Percentiles rank a stretch among this genome's conserved stretches.
Conservation (phyloP, 441 rosid genomes). For the Populus tomentosa region DNA sequence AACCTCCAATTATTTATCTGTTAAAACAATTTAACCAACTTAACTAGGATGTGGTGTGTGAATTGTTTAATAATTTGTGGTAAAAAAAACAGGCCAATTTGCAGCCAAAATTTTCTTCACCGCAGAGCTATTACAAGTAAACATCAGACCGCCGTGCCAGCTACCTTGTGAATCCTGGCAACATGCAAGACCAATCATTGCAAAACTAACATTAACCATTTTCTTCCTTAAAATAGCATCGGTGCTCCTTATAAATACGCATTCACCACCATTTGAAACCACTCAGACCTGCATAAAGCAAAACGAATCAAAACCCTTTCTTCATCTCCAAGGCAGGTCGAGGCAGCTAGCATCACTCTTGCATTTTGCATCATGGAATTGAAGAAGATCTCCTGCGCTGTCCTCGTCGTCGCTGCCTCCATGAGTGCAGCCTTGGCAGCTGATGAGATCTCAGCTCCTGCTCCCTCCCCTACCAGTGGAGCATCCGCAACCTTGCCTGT, state of each 20-base stretch:
- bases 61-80: background rate
- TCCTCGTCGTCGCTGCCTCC: conserved; percentile 48
- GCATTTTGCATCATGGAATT: conserved; percentile 38
- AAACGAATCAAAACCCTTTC: conserved; percentile 1
- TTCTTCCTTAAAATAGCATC: background rate
- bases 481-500: conserved; percentile 40
- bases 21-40: too few relatives aligned
- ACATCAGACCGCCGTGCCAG: background rate
- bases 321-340: conserved; percentile 20
- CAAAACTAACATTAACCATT: background rate
- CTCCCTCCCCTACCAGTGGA: conserved; percentile 35
- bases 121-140: background rate
- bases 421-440: conserved; percentile 43
- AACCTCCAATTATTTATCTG: too few relatives aligned
- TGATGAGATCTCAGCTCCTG: conserved; percentile 18
- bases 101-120: background rate
- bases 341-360: background rate
- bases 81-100: background rate
- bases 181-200: background rate
- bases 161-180: background rate
- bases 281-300: conserved; percentile 24
- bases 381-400: conserved; percentile 59
- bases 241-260: conserved; percentile 1
- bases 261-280: background rate
- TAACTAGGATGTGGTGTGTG: background rate